phyloP scores from a whole-genome alignment of 331 rosid species.

The Malus hybrid region DNA sequence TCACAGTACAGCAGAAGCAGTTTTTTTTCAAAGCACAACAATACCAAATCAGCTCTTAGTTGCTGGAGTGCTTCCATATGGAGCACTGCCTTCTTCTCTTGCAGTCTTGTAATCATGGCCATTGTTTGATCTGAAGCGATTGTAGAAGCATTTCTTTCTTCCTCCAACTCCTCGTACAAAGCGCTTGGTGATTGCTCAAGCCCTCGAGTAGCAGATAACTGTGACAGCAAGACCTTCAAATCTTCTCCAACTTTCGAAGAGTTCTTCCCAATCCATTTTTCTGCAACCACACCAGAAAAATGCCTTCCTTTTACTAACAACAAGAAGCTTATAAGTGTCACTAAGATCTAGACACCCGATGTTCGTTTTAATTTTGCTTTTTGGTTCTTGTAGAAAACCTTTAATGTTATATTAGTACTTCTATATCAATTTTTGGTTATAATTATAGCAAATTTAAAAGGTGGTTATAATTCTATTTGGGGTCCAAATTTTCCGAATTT shows the following conservation, averaged over 20 bases:
- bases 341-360: no score
- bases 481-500: no score
- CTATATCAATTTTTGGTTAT: no score
- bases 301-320: constrained; percentile 55
- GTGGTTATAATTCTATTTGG: no score
- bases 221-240: constrained; percentile 58
- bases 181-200: constrained; percentile 41
- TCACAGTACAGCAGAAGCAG: no score
- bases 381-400: no score
- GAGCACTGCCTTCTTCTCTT: constrained; percentile 85
- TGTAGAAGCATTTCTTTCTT: constrained; percentile 92
- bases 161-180: constrained; percentile 88
- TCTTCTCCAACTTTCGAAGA: constrained; percentile 70
- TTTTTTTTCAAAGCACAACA: no score
- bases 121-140: constrained; percentile 74
- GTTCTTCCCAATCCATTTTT: constrained; percentile 77
- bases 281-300: constrained; percentile 53
- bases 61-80: constrained; percentile 92
- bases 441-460: no score
- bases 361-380: no score
- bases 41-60: constrained; percentile 24
- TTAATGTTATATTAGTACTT: no score
- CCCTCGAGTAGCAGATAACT: constrained; percentile 58
- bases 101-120: constrained; percentile 95
- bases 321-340: constrained; percentile 62